phyloP scores from a whole-genome alignment of 2,329 filamentous ascomycete genomes.

The Monosporascus sp. region DNA sequence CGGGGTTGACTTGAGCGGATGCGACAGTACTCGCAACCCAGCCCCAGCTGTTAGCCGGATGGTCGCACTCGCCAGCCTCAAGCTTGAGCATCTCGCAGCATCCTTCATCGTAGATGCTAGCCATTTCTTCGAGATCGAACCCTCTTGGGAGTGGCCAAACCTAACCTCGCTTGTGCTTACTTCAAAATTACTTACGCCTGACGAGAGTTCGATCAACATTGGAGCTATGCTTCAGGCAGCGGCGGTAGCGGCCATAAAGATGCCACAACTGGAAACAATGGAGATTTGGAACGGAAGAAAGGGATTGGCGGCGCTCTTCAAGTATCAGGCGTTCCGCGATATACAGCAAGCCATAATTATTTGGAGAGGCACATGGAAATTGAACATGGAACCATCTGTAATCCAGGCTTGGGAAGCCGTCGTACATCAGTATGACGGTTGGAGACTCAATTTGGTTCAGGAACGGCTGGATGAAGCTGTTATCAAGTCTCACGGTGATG shows the following conservation, averaged over 20 bases:
- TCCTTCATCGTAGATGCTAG: conserved; percentile 26
- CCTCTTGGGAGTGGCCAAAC: conserved; percentile 23
- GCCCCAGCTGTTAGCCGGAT: conserved; percentile 14
- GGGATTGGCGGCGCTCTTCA: conserved; percentile 26
- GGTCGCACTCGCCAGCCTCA: conserved; percentile 19
- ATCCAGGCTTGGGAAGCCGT: conserved; percentile 26
- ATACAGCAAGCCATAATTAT: conserved; percentile 14
- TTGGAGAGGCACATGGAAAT: conserved; percentile 25
- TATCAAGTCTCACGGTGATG: conserved; percentile 27
- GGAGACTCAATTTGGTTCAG: conserved; percentile 14
- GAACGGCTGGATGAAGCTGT: conserved; percentile 21
- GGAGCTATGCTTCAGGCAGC: conserved; percentile 20
- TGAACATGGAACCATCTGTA: conserved; percentile 16
- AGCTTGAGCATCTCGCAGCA: conserved; percentile 24
- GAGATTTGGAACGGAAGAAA: conserved; percentile 30
- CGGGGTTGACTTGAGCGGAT: conserved; percentile 8
- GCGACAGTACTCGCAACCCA: conserved; percentile 14
- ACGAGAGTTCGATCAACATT: conserved; percentile 13
- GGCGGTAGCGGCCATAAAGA: conserved; percentile 21
- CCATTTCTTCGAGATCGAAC: conserved; percentile 23
- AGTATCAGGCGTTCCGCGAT: conserved; percentile 15
- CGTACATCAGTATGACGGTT: conserved; percentile 9
- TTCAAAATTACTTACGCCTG: conserved; percentile 21
- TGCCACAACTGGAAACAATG: conserved; percentile 28
- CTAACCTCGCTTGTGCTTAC: conserved; percentile 27